Conservation (phyloP, 1,284 basidiomycete species). For the Heterobasidion annosum region DNA sequence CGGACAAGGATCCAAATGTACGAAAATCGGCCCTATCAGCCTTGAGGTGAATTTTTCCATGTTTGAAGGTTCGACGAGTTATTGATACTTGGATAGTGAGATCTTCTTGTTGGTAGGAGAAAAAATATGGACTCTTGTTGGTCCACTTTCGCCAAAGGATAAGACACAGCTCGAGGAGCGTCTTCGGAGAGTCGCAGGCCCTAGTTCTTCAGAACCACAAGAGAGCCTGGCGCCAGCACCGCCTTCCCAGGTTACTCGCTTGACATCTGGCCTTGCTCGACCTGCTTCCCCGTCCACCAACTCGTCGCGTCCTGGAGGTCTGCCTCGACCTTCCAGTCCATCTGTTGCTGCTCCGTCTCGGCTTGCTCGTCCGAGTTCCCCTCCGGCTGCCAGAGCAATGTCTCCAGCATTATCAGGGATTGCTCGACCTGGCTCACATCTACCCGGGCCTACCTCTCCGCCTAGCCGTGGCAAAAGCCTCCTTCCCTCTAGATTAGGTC, state of each 20-base stretch:
- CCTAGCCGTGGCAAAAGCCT: conserved; percentile 49
- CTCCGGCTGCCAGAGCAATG: conserved; percentile 37
- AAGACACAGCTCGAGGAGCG: conserved; percentile 89
- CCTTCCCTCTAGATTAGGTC: conserved; percentile 62
- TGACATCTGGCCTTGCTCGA: conserved; percentile 37
- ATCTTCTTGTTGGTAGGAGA: conserved; percentile 81
- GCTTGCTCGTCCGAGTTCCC: conserved; percentile 55
- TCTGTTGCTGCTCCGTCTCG: conserved; percentile 41
- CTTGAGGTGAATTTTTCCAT: conserved; percentile 45
- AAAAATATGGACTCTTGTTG: conserved; percentile 76
- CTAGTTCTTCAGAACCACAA: conserved; percentile 40
- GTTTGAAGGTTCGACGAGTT: conserved; percentile 8
- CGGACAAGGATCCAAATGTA: conserved; percentile 82
- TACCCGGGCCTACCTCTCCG: conserved; percentile 35
- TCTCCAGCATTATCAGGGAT: conserved; percentile 38
- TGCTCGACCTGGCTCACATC: conserved; percentile 31
- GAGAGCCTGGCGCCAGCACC: conserved; percentile 25
- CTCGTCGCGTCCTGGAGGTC: conserved; percentile 31
- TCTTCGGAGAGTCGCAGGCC: conserved; percentile 70
- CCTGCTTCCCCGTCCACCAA: conserved; percentile 44
- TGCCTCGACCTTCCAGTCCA: conserved; percentile 60
- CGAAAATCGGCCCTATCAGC: conserved; percentile 76
- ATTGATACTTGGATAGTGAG: conserved; percentile 40
- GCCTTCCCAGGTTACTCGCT: conserved; percentile 38
- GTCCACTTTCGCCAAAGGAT: conserved; percentile 74